Percentiles rank a stretch among this genome's conserved stretches.
Conservation (phyloP, 2,329 filamentous ascomycete species). For the Xylariomycetidae sp. region DNA sequence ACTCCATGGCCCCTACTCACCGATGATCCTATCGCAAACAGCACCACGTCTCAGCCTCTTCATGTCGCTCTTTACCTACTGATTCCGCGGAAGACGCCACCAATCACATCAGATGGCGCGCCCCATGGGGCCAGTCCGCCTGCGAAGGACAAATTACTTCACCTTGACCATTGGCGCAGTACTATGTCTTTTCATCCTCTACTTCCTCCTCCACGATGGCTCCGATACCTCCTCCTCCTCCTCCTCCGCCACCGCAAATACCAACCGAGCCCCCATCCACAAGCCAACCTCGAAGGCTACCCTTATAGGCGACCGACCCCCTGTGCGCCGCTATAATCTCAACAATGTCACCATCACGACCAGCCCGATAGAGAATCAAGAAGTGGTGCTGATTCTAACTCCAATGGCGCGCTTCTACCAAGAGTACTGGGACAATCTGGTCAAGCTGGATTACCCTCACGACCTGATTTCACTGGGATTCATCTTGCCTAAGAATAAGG, state of each 20-base stretch:
- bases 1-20: too few relatives aligned
- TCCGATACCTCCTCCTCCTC: conserved; percentile 14
- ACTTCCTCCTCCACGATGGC: conserved; percentile 23
- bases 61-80: too few relatives aligned
- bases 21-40: too few relatives aligned
- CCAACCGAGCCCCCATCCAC: conserved; percentile 51
- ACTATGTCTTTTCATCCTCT: conserved; percentile 29
- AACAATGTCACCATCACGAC: conserved; percentile 85
- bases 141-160: conserved; percentile 29
- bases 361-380: conserved; percentile 69
- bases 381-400: conserved; percentile 86
- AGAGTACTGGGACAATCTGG: conserved; percentile 90
- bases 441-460: conserved; percentile 81
- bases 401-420: conserved; percentile 91
- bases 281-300: conserved; percentile 52
- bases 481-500: conserved; percentile 88
- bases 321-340: conserved; percentile 87
- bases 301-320: conserved; percentile 60
- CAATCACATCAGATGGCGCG: conserved; percentile 25
- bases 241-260: conserved; percentile 10
- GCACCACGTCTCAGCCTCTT: too few relatives aligned
- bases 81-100: conserved; percentile 13
- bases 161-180: conserved; percentile 26
- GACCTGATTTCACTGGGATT: conserved; percentile 92
- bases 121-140: conserved; percentile 29